Evolutionary conservation across 768 basidiomycete genomes (phyloP), one percentile per base, ranked within the genome.

Genomic region (Mycena crocata): DNA sequence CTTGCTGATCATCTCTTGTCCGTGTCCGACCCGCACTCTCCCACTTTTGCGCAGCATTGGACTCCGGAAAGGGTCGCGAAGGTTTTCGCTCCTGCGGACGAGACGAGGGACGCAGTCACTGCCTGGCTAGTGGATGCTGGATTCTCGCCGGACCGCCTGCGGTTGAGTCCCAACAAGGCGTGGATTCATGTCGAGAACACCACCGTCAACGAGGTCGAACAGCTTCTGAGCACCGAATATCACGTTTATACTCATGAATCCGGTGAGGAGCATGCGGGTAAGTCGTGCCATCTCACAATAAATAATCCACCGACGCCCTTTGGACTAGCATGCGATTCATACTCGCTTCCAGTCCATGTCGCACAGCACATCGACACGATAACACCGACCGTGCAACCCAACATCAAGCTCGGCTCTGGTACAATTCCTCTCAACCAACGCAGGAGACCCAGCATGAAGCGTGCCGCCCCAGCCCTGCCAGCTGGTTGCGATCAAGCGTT

Each of bases 1-100:
- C 72, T 81, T 32, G 74, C 78, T 5, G 69, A 74, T 12, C 62
- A 73, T 21, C 74, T 83, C 39, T 65, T 78, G 32, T 71, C 77
- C 14, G 74, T 82, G 12, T 77, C 81, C 7, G 72, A 82, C 61
- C 82, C 82, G 5, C 51, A 67, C n/a, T 80, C 79, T 13, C 74
- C 79, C 1, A 67, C 68, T 3, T 83, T 79, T 49, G 78, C 78
- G 12, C 60, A 77, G 23, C 80, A 82, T 72, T 82, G 78, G 80
- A 72, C 76, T 9, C 72, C 77, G 0, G 69, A 68, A 14, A 55
- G 73, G 31, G 70, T 83, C 28, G 73, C 72, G 0, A 65, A 75
- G 21, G 69, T 71, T 9, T 82, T 82, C 59, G 74, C 75, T 0
- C 81, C 81, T 3, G 61, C 69, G 0, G 23, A 69, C 17, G 75